Conservation (phyloP, 305 asterid species). For the Fraxinus dipetala region DNA sequence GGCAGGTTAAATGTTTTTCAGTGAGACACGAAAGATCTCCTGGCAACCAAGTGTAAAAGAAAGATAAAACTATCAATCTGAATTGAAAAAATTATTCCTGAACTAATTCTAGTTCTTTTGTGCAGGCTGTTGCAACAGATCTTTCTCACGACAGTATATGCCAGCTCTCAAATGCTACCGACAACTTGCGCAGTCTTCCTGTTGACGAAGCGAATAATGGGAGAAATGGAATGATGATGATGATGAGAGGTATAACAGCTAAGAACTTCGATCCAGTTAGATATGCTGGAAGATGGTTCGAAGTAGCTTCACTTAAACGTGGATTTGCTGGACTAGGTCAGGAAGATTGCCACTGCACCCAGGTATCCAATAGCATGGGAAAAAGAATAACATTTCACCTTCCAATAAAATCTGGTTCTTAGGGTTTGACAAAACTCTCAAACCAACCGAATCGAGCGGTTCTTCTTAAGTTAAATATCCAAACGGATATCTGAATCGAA, state of each 20-base stretch:
- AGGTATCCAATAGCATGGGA: conserved; percentile 38
- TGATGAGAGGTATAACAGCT: conserved; percentile 80
- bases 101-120: conserved; percentile 11
- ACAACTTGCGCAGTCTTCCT: conserved; percentile 46
- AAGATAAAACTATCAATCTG: neutral
- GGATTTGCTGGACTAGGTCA: conserved; percentile 97
- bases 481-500: too few species aligned
- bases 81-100: neutral
- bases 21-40: neutral
- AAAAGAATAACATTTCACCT: neutral
- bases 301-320: conserved; percentile 91
- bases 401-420: neutral
- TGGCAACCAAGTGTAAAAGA: neutral
- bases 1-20: neutral
- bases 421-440: too few species aligned
- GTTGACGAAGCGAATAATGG: conserved; percentile 40
- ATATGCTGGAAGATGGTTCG: conserved; percentile 95
- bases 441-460: neutral
- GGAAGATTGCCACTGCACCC: conserved; percentile 98
- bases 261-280: conserved; percentile 76
- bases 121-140: conserved; percentile 58
- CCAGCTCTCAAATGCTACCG: conserved; percentile 57
- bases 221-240: conserved; percentile 56
- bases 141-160: conserved; percentile 32
- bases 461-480: too few species aligned